Conservation (phyloP, 2,329 filamentous ascomycete genomes). For the Berkeleyomyces basicola region DNA sequence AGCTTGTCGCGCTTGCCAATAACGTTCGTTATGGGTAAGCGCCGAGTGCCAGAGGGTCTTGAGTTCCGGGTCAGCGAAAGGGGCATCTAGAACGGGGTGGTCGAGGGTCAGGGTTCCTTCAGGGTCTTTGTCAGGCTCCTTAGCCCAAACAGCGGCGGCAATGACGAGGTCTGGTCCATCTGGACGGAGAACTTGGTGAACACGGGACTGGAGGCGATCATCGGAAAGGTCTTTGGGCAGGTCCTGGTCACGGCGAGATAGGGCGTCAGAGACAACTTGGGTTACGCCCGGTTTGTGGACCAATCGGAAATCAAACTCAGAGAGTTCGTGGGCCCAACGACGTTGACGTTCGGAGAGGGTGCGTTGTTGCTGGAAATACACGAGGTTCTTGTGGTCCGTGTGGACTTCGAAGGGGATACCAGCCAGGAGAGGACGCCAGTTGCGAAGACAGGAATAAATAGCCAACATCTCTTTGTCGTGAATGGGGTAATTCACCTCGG, state of each 20-base stretch:
- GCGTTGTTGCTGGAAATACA: neutral
- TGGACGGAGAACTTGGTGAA: neutral
- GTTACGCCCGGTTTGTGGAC: neutral
- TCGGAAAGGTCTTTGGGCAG: neutral
- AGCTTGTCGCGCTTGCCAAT: neutral
- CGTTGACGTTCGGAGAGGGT: neutral
- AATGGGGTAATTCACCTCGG: neutral
- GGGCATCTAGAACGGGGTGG: neutral
- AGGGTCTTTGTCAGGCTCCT: neutral
- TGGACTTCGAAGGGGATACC: neutral
- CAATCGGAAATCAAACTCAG: neutral
- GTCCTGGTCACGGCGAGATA: neutral
- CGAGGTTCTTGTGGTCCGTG: neutral
- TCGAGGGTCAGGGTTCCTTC: neutral
- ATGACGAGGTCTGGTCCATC: neutral
- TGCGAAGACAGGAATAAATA: neutral
- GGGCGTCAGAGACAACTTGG: neutral
- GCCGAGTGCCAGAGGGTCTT: neutral
- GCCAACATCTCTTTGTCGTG: neutral
- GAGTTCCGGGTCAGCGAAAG: neutral
- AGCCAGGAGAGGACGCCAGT: neutral
- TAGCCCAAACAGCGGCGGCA: neutral
- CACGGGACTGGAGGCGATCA: neutral
- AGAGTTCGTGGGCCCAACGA: neutral
- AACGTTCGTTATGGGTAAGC: neutral